Conservation (phyloP, 768 basidiomycete species). For the Kwoniella sp. region DNA sequence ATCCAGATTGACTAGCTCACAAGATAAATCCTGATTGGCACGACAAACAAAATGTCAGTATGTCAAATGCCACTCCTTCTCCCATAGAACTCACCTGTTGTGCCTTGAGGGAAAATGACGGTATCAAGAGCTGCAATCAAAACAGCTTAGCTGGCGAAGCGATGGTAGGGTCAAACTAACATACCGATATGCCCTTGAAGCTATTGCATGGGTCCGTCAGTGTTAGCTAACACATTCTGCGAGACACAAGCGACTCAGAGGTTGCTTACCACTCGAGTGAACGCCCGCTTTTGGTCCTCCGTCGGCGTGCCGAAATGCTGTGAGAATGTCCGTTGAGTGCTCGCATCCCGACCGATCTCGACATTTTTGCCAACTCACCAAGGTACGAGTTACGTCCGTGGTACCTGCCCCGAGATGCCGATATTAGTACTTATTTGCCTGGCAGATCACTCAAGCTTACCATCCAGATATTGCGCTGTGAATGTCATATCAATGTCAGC, state of each 20-base stretch:
- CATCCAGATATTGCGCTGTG: slow-evolving; percentile 79
- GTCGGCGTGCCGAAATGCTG: slow-evolving; percentile 88
- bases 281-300: slow-evolving; percentile 78
- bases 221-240: not conserved
- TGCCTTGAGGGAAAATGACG: slow-evolving; percentile 70
- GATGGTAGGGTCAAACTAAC: not conserved
- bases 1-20: slow-evolving; percentile 32
- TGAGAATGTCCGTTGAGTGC: not conserved
- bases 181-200: slow-evolving; percentile 57
- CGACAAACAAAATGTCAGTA: too few species aligned
- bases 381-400: slow-evolving; percentile 89
- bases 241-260: too few species aligned
- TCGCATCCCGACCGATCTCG: too few species aligned
- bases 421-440: slow-evolving; percentile 9
- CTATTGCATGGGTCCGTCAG: slow-evolving; percentile 23
- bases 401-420: slow-evolving; percentile 64
- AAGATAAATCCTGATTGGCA: slow-evolving; percentile 62
- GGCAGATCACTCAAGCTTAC: slow-evolving; percentile 12
- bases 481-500: slow-evolving; percentile 10
- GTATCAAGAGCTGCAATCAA: slow-evolving; percentile 68
- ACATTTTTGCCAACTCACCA: slow-evolving; percentile 66
- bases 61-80: too few species aligned
- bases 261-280: slow-evolving; percentile 70
- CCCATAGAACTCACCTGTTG: slow-evolving; percentile 55
- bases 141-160: not conserved